Evolutionary conservation across 768 basidiomycete species (phyloP).

Genomic region (Leucogyrophana mollusca): DNA sequence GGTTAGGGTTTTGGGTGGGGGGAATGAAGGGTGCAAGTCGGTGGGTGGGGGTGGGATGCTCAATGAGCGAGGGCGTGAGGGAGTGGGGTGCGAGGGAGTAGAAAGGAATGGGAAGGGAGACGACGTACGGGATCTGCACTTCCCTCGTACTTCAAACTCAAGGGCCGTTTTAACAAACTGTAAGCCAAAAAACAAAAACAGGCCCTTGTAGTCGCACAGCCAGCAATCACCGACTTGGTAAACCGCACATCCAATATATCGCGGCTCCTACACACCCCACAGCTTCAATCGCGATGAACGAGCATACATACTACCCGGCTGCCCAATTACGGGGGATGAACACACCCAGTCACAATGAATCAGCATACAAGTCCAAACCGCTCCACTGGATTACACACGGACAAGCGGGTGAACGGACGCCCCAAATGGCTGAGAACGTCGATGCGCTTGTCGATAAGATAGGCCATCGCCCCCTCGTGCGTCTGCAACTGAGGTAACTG

Average conservation of each 20-base stretch:
- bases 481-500: too few relatives aligned
- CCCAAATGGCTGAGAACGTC: slow-evolving; percentile 97
- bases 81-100: not conserved
- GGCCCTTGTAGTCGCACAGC: too few relatives aligned
- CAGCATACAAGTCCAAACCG: not conserved
- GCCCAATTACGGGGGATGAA: too few relatives aligned
- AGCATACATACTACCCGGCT: too few relatives aligned
- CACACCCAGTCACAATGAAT: too few relatives aligned
- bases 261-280: slow-evolving; percentile 82
- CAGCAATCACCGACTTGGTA: slow-evolving; percentile 94
- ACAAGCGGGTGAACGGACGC: slow-evolving; percentile 11
- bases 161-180: slow-evolving; percentile 96
- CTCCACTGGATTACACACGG: not conserved
- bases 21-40: too few relatives aligned
- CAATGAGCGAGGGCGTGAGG: too few relatives aligned
- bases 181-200: too few relatives aligned
- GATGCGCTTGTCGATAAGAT: slow-evolving; percentile 96
- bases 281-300: too few relatives aligned
- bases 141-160: slow-evolving; percentile 97
- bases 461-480: slow-evolving; percentile 96
- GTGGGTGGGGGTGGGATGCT: too few relatives aligned
- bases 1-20: too few relatives aligned
- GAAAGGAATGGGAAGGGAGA: not conserved
- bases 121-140: slow-evolving; percentile 80
- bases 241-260: slow-evolving; percentile 90